Conservation (phyloP, 495 filamentous ascomycete genomes). For the Opeltia flavorubescens region DNA sequence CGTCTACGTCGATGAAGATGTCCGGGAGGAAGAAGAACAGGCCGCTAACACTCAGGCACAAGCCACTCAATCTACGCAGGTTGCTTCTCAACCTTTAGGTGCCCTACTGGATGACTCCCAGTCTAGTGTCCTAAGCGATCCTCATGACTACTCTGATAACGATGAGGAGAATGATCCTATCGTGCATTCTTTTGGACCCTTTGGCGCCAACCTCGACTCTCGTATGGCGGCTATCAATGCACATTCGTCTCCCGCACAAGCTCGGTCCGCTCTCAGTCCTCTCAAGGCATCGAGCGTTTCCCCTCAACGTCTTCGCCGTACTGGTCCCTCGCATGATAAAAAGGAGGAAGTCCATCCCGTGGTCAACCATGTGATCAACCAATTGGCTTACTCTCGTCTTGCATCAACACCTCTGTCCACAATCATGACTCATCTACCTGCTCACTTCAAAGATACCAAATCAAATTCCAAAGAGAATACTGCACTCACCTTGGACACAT, state of each 20-base stretch:
- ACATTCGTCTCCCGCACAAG: slow-evolving; percentile 36
- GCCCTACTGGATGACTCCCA: slow-evolving; percentile 23
- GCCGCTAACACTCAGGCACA: slow-evolving; percentile 7
- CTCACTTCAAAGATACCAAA: slow-evolving; percentile 34
- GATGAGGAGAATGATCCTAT: slow-evolving; percentile 91
- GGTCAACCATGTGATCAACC: slow-evolving; percentile 77
- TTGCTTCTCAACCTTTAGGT: slow-evolving; percentile 13
- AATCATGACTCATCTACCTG: slow-evolving; percentile 71
- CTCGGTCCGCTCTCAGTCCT: slow-evolving; percentile 23
- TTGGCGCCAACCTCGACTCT: slow-evolving; percentile 64
- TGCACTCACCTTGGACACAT: slow-evolving; percentile 41
- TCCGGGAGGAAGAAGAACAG: slow-evolving; percentile 7
- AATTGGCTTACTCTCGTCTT: slow-evolving; percentile 88
- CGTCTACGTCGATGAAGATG: slow-evolving; percentile 46
- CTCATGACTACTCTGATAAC: slow-evolving; percentile 55
- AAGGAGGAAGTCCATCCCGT: slow-evolving; percentile 28
- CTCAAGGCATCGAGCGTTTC: slow-evolving; percentile 27
- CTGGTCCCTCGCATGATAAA: slow-evolving; percentile 9
- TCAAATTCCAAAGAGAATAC: slow-evolving; percentile 27
- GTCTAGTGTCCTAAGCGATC: slow-evolving; percentile 43
- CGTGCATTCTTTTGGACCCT: slow-evolving; percentile 78
- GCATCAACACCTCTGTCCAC: slow-evolving; percentile 85
- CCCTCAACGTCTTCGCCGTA: slow-evolving; percentile 15
- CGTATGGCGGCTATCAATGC: slow-evolving; percentile 63
- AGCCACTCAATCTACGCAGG: slow-evolving; percentile 19